Conservation (phyloP, 1,284 basidiomycete genomes). For the Ceratobasidium theobromae region DNA sequence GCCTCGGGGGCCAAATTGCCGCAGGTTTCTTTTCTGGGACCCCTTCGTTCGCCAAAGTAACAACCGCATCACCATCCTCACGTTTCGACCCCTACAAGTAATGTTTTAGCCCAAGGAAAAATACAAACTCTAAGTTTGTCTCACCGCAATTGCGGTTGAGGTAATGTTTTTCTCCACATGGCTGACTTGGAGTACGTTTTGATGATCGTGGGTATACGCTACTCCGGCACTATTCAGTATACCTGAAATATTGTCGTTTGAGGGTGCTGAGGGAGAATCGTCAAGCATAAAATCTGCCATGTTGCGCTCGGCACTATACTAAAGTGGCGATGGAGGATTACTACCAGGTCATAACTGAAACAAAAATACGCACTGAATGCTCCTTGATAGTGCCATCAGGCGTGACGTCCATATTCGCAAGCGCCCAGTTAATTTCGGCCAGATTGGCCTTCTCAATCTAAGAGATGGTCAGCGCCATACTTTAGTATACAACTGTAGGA, state of each 20-base stretch:
- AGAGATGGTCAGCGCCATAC: not conserved
- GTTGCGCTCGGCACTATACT: not conserved
- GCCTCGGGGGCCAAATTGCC: conserved; percentile 17
- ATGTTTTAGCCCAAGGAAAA: not conserved
- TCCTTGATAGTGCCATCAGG: conserved; percentile 27
- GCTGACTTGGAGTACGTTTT: conserved; percentile 24
- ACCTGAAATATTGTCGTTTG: conserved; percentile 12
- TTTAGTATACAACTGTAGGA: not conserved
- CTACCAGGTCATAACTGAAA: not conserved
- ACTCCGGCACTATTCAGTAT: conserved; percentile 20
- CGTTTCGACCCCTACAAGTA: conserved; percentile 4
- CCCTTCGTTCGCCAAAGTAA: conserved; percentile 23
- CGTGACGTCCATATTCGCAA: conserved; percentile 57
- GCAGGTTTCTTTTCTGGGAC: conserved; percentile 18
- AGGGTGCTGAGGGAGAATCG: not conserved
- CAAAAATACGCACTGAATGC: not conserved
- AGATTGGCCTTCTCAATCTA: conserved; percentile 76
- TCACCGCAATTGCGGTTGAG: conserved; percentile 24
- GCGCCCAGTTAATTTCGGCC: conserved; percentile 73
- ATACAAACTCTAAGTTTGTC: not conserved
- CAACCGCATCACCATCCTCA: conserved; percentile 12
- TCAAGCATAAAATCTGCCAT: conserved; percentile 25
- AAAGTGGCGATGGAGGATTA: no score
- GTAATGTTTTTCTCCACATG: conserved; percentile 31
- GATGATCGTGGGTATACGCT: conserved; percentile 29